phyloP scores from a whole-genome alignment of 768 basidiomycete species.

The Suillus alpinus region DNA sequence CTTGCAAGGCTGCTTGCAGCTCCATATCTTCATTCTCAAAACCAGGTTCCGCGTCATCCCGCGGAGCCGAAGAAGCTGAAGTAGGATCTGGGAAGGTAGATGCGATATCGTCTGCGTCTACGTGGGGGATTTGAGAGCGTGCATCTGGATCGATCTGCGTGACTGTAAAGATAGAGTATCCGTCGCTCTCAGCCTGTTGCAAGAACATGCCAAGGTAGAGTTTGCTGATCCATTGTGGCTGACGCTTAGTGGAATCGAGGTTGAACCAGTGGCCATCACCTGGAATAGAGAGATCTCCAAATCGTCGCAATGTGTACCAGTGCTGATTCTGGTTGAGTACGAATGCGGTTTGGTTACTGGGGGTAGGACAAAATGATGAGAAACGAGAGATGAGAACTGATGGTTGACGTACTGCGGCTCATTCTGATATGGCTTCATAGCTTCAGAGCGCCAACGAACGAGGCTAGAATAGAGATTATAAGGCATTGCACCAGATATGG shows the following conservation, averaged over 20 bases:
- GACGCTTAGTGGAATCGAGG: slow-evolving; percentile 68
- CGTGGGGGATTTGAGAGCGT: slow-evolving; percentile 55
- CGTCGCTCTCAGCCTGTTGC: slow-evolving; percentile 83
- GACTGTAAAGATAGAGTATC: slow-evolving; percentile 80
- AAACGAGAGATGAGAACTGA: slow-evolving; percentile 1
- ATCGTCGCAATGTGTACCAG: slow-evolving; percentile 86
- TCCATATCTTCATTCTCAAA: slow-evolving; percentile 86
- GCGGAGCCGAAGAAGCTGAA: slow-evolving; percentile 24
- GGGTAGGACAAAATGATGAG: slow-evolving; percentile 8
- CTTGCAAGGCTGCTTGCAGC: slow-evolving; percentile 84
- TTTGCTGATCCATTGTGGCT: slow-evolving; percentile 81
- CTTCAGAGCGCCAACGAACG: slow-evolving; percentile 80
- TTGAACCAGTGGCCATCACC: slow-evolving; percentile 83
- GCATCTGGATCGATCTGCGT: slow-evolving; percentile 56
- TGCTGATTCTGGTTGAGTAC: slow-evolving; percentile 85
- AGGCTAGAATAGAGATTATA: slow-evolving; percentile 45
- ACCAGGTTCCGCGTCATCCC: slow-evolving; percentile 23
- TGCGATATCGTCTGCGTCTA: slow-evolving; percentile 71
- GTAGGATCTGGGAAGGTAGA: slow-evolving; percentile 56
- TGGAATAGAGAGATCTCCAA: slow-evolving; percentile 49
- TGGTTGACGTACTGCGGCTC: slow-evolving; percentile 64
- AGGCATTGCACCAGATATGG: slow-evolving; percentile 6
- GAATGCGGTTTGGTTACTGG: slow-evolving; percentile 79
- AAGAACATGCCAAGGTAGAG: slow-evolving; percentile 84
- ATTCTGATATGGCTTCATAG: slow-evolving; percentile 73